Conservation (phyloP, 2,329 filamentous ascomycete genomes). For the Trichoderma harzianum region DNA sequence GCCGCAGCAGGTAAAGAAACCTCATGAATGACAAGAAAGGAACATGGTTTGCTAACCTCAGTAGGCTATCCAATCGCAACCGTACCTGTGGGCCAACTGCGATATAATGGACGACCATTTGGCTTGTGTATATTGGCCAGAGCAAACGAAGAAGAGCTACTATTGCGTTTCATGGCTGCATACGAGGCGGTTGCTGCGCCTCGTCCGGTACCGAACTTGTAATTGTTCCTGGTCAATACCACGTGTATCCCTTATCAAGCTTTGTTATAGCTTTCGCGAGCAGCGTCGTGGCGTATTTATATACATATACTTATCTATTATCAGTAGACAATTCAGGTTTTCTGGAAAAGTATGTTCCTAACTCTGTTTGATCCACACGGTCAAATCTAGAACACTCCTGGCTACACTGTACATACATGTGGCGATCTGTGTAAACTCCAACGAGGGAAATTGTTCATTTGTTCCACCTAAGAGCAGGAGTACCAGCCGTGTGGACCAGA, state of each 20-base stretch:
- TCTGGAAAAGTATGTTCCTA: not conserved
- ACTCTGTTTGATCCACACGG: not conserved
- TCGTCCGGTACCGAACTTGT: conserved; percentile 15
- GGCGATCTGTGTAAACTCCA: not conserved
- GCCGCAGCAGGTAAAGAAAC: conserved; percentile 17
- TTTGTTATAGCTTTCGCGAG: not conserved
- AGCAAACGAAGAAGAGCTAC: conserved; percentile 16
- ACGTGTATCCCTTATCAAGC: not conserved
- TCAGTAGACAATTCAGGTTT: not conserved
- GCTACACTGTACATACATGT: not conserved
- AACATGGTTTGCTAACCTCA: not conserved
- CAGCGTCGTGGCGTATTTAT: not conserved
- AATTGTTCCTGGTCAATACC: not conserved
- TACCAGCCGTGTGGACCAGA: not conserved
- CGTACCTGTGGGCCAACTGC: conserved; percentile 17
- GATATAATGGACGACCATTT: conserved; percentile 21
- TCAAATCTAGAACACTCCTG: not conserved
- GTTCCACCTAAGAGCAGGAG: not conserved
- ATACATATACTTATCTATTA: not conserved
- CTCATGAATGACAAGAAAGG: not conserved
- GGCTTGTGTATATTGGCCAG: conserved; percentile 19
- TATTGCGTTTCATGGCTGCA: conserved; percentile 20
- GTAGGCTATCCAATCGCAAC: conserved; percentile 19
- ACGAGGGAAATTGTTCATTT: not conserved
- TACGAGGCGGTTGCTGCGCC: conserved; percentile 17